Conservation (phyloP, 2,329 filamentous ascomycete genomes). For the Penicillium sclerotigenum region DNA sequence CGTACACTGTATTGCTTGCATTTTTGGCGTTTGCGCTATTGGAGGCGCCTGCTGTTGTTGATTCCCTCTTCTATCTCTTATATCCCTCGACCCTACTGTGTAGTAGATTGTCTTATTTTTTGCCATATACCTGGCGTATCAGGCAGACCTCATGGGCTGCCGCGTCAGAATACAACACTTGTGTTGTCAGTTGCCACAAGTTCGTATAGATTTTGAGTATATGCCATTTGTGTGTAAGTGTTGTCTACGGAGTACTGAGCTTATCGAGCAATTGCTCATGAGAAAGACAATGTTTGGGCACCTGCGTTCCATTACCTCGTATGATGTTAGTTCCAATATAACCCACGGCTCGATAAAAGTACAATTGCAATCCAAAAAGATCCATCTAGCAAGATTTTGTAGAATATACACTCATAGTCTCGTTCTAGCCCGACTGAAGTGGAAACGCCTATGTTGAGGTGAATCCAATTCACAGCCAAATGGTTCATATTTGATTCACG, state of each 20-base stretch:
- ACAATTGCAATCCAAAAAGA: background rate
- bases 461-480: background rate
- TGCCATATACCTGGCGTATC: background rate
- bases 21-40: slow-evolving; percentile 19
- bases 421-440: background rate
- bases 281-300: background rate
- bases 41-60: slow-evolving; percentile 6
- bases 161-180: background rate
- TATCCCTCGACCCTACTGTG: background rate
- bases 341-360: background rate
- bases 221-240: background rate
- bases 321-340: background rate
- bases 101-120: background rate
- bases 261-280: background rate
- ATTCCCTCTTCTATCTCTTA: slow-evolving; percentile 7
- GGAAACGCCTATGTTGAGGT: background rate
- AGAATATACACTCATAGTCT: background rate
- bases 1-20: slow-evolving; percentile 13
- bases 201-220: background rate
- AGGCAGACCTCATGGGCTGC: background rate
- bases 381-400: background rate
- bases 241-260: background rate
- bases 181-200: background rate
- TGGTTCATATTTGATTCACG: background rate
- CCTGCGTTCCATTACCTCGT: background rate